Evolutionary conservation across 257 asterid species (phyloP), one percentile per base, ranked within the genome.

Genomic region (Linaria vulgaris): DNA sequence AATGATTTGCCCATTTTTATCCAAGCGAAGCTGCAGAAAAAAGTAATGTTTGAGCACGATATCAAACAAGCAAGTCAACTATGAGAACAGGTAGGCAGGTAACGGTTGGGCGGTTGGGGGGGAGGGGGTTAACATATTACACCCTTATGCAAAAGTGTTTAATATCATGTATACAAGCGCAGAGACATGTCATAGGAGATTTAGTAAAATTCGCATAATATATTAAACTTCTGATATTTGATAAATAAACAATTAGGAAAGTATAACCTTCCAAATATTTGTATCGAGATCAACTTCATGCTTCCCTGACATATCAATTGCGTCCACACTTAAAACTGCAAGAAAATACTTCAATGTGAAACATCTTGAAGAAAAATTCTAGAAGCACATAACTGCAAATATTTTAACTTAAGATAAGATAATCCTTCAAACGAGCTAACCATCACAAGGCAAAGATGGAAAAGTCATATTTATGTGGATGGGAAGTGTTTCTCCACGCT

Each of bases 241-340:
- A 61, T 34, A 44, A 59, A 71, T 27, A 17, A 61, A 49, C 46
- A 54, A 59, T 19, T 1, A 64, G 12, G 53, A 59, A 62, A 69
- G 63, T 25, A 77, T 70, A 70, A 85, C 99, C 95, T 94, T 94
- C 99, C 99, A 94, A 69, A 94, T 94, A 74, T 82, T 94, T 57
- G 99, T 94, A 78, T 94, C 97, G 70, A 94, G 99, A 82, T 94
- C 99, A 59, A 94, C 99, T 84, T 94, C 99, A 82, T 94, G 99
- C 82, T 90, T 94, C 69, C 99, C 99, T 1, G 99, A 94, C 92
- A 94, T 83, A 71, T 94, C 99, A 54, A 94, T 87, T 54, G 99
- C 99, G 64, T 94, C 99, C 27, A 94, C 88, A 52, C 99, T 94
- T 68, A 90, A 72, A 77, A 90, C 97, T 90, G 88, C 76, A 83